Base-by-base conservation (phyloP, 176 grass and related monocot genomes). In the Carex kokanica region DNA sequence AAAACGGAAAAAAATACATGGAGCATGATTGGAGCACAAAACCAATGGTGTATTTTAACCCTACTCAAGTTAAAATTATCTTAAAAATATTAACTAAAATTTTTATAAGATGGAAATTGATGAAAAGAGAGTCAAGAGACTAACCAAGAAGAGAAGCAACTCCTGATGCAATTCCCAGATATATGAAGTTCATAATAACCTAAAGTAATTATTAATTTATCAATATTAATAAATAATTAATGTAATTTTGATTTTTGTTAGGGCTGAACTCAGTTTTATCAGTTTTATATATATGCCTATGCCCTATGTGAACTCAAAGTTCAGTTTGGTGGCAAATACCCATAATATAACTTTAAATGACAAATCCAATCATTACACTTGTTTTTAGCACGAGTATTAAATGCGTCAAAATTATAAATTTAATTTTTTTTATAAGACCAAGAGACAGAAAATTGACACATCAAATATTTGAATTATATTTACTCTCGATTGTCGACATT, bases 151-250 rank as follows among this genome's bases (percentile, higher is more conserved):
- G 17, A 64, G 92, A 90, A 83, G 84, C 92, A 24, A 92, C 8
- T 12, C 90, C 90, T 41, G 92, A 71, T 88, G 90, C 94, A 74
- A 92, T 84, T 77, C 75, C 92, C 79, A 97, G 84, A 85, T 94
- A 97, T 3, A 97, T 27, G 80, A 91, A 97, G 51, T 94, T 92
- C 72, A 91, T 41, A 79, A 88, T 84, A n/a, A 92, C 88, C 94
- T 97, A 8, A 53, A 75, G 4, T 24, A 74, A 23, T 73, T 14
- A 74, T 25, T 25, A 74, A 54, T 75, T 11, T 54, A 75, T 17
- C 2, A 31, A 54, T 7, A 51, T 16, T 54, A 51, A 17, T 75
- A 29, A 54, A 15, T 64, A 7, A 63, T 3, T 36, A 36, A 43
- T 64, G 25, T 41, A 69, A 40, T 69, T 67, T 6, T 32, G 6